Evolutionary conservation across 495 filamentous ascomycete genomes (phyloP).

Genomic region (Neurospora tetraspora): DNA sequence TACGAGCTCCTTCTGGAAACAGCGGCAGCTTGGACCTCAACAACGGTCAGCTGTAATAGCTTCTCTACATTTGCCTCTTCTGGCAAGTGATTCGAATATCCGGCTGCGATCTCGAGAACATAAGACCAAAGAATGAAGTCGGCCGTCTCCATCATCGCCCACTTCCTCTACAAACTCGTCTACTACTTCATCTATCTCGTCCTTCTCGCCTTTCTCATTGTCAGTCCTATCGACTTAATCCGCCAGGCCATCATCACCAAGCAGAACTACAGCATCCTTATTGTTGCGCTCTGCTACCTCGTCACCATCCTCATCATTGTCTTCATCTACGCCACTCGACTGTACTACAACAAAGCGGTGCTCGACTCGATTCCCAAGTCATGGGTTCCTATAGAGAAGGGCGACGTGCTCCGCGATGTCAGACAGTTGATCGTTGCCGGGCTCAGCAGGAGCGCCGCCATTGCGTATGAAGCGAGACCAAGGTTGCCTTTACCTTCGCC

Average conservation of each 20-base stretch:
- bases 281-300: constrained; percentile 69
- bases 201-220: constrained; percentile 59
- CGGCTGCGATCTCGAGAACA: neutral
- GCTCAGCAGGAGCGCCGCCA: constrained; percentile 63
- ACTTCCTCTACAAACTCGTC: constrained; percentile 70
- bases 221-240: constrained; percentile 78
- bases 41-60: neutral
- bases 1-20: neutral
- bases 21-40: neutral
- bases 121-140: constrained; percentile 16
- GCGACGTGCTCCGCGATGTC: constrained; percentile 62
- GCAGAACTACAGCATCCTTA: constrained; percentile 72
- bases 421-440: constrained; percentile 61
- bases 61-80: neutral
- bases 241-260: constrained; percentile 57
- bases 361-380: constrained; percentile 74
- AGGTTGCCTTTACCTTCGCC: constrained; percentile 32
- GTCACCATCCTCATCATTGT: constrained; percentile 59
- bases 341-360: constrained; percentile 76
- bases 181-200: constrained; percentile 71
- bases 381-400: constrained; percentile 74
- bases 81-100: neutral
- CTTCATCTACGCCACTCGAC: constrained; percentile 73
- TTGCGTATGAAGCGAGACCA: constrained; percentile 72
- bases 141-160: constrained; percentile 41